Conservation (phyloP, 2,329 filamentous ascomycete species). For the Diaporthe sp. region DNA sequence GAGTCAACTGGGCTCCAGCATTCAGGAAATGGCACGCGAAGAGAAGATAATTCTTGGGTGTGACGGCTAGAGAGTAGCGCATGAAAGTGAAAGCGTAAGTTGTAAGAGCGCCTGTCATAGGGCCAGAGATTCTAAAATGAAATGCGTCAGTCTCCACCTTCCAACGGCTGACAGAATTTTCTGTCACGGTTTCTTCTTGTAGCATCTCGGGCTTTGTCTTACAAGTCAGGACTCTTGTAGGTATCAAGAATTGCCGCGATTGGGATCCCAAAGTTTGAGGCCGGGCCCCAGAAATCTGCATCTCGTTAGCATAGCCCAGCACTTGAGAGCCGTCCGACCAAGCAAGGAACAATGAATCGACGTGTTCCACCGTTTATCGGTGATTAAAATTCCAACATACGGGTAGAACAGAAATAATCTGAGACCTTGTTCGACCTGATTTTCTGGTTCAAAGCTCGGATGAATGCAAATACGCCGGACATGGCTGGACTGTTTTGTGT, state of each 20-base stretch:
- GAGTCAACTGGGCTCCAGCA: conserved; percentile 75
- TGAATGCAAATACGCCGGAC: conserved; percentile 60
- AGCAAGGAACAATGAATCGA: too few relatives aligned
- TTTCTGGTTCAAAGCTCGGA: conserved; percentile 86
- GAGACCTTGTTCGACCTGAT: conserved; percentile 83
- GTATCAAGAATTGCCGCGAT: conserved; percentile 86
- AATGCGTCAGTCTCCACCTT: conserved; percentile 47
- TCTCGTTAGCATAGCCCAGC: neutral
- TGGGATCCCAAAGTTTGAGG: conserved; percentile 89
- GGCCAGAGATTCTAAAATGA: conserved; percentile 69
- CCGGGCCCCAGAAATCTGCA: conserved; percentile 89
- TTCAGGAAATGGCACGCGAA: conserved; percentile 80
- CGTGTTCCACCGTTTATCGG: neutral
- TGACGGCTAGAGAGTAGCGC: conserved; percentile 78
- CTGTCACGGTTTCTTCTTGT: neutral
- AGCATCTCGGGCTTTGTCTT: conserved; percentile 48
- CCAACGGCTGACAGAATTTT: too few relatives aligned
- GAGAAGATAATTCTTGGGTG: conserved; percentile 76
- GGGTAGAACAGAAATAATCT: conserved; percentile 88
- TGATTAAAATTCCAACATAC: conserved; percentile 66
- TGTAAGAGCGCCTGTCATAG: conserved; percentile 75
- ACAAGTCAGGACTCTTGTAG: conserved; percentile 88
- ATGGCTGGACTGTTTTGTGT: neutral
- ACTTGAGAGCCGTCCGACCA: too few relatives aligned
- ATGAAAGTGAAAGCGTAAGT: conserved; percentile 80